These are phyloP conservation scores for Ehretia macrophylla DNA, from an alignment of 257 asterid genomes.

Conservation along the genomic window DNA sequence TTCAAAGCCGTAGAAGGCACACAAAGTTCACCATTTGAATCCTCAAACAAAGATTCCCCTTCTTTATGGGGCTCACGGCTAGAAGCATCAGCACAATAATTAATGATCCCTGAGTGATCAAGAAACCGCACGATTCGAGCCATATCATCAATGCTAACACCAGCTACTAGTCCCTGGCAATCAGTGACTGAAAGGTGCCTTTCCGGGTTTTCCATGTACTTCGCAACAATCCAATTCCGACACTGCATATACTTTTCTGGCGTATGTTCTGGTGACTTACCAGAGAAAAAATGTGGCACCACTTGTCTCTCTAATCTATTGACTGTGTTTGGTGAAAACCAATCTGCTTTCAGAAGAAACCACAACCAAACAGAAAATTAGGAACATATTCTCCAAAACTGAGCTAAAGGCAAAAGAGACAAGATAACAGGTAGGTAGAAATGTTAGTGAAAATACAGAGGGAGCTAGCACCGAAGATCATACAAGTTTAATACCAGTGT, in stretches of 20 bases:
- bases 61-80: conserved; percentile 49
- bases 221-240: conserved; percentile 81
- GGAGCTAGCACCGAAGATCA: too few species aligned
- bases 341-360: conserved; percentile 49
- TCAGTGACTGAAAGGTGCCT: conserved; percentile 61
- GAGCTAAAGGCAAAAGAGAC: not conserved
- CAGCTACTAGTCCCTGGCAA: conserved; percentile 62
- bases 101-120: conserved; percentile 96
- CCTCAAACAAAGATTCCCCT: conserved; percentile 61
- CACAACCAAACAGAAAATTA: conserved; percentile 12
- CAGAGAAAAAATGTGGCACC: conserved; percentile 97
- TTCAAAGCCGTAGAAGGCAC: conserved; percentile 87
- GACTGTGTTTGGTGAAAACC: conserved; percentile 94
- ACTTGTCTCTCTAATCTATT: conserved; percentile 99
- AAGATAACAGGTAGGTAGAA: not conserved
- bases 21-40: conserved; percentile 66
- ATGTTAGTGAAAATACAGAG: not conserved
- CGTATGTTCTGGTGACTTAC: conserved; percentile 75
- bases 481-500: too few species aligned
- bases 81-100: conserved; percentile 73
- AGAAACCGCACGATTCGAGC: conserved; percentile 82
- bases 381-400: conserved; percentile 7
- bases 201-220: conserved; percentile 87
- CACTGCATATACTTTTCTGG: conserved; percentile 94
- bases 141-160: conserved; percentile 64